These are phyloP conservation scores for Trichoderma breve DNA, from an alignment of 2,329 filamentous ascomycete species.

Conservation along the genomic window DNA sequence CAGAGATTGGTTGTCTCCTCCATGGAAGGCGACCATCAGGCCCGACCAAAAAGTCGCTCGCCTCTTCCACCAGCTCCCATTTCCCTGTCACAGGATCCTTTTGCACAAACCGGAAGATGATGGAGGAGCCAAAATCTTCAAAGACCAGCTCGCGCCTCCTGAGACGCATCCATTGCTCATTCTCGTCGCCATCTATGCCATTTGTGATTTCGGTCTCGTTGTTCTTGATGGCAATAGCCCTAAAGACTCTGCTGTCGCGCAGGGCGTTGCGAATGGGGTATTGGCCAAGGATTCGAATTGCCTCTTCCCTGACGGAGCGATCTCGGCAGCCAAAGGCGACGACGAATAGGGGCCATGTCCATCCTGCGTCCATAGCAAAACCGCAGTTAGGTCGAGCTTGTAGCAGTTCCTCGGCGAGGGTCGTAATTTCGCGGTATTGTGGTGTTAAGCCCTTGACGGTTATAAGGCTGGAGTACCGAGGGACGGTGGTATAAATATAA, in stretches of 20 bases:
- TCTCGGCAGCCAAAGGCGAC: conserved; percentile 43
- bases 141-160: conserved; percentile 39
- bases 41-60: conserved; percentile 32
- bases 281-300: conserved; percentile 40
- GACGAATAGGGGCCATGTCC: conserved; percentile 45
- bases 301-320: conserved; percentile 37
- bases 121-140: conserved; percentile 37
- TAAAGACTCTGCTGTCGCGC: conserved; percentile 41
- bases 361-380: conserved; percentile 47
- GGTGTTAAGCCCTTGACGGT: conserved; percentile 40
- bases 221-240: conserved; percentile 41
- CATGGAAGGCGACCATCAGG: conserved; percentile 35
- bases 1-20: conserved; percentile 38
- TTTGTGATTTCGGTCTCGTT: conserved; percentile 36
- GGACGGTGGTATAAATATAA: conserved; percentile 39
- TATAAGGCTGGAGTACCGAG: conserved; percentile 38
- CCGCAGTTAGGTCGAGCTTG: conserved; percentile 35
- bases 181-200: conserved; percentile 32
- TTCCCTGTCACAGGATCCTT: conserved; percentile 31
- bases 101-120: conserved; percentile 39
- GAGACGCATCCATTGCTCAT: conserved; percentile 41
- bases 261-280: conserved; percentile 46
- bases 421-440: conserved; percentile 42
- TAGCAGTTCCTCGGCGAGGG: conserved; percentile 39
- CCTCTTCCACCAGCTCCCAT: conserved; percentile 42